These are phyloP conservation scores for Heterobasidion irregulare DNA, from an alignment of 1,284 basidiomycete genomes.

Conservation along the genomic window DNA sequence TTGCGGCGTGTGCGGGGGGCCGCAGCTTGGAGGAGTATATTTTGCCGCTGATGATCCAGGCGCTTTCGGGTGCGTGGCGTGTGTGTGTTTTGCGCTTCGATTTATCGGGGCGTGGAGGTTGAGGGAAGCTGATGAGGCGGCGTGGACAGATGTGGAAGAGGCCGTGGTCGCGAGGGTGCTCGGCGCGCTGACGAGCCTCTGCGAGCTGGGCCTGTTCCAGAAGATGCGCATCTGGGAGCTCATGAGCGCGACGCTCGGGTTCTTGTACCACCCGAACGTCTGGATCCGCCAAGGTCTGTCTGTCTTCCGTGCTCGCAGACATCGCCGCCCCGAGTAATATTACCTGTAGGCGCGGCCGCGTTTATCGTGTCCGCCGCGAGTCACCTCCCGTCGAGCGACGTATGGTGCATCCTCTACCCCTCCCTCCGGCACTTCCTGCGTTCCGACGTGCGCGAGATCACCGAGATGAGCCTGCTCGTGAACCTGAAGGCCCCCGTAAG, in stretches of 20 bases:
- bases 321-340: not conserved
- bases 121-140: not conserved
- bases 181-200: conserved; percentile 75
- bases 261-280: conserved; percentile 92
- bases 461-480: conserved; percentile 67
- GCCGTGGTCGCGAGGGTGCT: conserved; percentile 87
- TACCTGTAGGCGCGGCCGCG: conserved; percentile 61
- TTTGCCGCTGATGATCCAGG: conserved; percentile 90
- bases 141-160: conserved; percentile 80
- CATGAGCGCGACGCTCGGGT: conserved; percentile 79
- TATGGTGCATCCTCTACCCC: conserved; percentile 96
- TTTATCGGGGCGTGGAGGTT: not conserved
- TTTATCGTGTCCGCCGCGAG: conserved; percentile 83
- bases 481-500: conserved; percentile 76
- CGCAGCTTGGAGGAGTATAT: conserved; percentile 84
- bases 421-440: conserved; percentile 80
- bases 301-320: not conserved
- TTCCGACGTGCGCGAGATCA: conserved; percentile 76
- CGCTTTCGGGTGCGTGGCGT: conserved; percentile 64
- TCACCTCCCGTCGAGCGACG: conserved; percentile 75
- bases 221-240: conserved; percentile 94
- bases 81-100: not conserved
- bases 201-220: conserved; percentile 81
- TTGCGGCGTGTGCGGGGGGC: conserved; percentile 88
- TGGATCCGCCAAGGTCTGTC: conserved; percentile 86